Conservation (phyloP, 2,329 filamentous ascomycete genomes). For the Lachnum nothofagi region DNA sequence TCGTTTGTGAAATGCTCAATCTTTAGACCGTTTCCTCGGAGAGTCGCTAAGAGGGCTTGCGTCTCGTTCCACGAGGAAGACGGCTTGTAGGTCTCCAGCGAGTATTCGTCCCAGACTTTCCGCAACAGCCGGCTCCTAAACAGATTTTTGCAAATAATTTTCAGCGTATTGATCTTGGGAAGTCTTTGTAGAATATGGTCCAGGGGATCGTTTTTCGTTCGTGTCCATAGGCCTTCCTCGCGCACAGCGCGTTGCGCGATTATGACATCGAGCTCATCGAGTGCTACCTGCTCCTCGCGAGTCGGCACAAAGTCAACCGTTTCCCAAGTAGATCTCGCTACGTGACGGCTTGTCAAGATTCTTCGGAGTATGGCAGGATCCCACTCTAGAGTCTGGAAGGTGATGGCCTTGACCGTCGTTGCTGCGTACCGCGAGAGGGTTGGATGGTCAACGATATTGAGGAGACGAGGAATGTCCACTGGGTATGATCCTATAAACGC, state of each 20-base stretch:
- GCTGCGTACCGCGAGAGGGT: constrained; percentile 11
- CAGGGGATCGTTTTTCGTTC: no score
- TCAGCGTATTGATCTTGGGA: constrained; percentile 7
- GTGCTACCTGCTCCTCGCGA: constrained; percentile 9
- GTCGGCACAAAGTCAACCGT: constrained; percentile 15
- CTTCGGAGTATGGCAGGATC: constrained; percentile 11
- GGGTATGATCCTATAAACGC: constrained; percentile 43
- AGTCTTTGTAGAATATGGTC: constrained; percentile 3
- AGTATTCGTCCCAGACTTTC: constrained; percentile 20
- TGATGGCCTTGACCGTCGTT: constrained; percentile 8
- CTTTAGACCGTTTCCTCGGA: constrained; percentile 2
- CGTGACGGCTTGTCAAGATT: constrained; percentile 16
- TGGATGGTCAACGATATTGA: constrained; percentile 6
- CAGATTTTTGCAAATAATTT: constrained; percentile 8
- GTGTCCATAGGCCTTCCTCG: constrained; percentile 4
- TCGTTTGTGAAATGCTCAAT: constrained; percentile 12
- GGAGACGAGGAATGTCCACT: constrained; percentile 34
- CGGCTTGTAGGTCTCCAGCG: constrained; percentile 7
- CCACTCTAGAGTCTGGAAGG: constrained; percentile 15
- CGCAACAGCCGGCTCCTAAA: constrained; percentile 13
- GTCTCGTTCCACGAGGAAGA: background rate
- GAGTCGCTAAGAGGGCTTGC: constrained; percentile 3
- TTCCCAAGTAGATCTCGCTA: background rate
- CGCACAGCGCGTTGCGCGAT: constrained; percentile 5
- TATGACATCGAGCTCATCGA: constrained; percentile 15